Evolutionary conservation across 2,329 filamentous ascomycete species (phyloP).

Genomic region (Alternaria sp.): DNA sequence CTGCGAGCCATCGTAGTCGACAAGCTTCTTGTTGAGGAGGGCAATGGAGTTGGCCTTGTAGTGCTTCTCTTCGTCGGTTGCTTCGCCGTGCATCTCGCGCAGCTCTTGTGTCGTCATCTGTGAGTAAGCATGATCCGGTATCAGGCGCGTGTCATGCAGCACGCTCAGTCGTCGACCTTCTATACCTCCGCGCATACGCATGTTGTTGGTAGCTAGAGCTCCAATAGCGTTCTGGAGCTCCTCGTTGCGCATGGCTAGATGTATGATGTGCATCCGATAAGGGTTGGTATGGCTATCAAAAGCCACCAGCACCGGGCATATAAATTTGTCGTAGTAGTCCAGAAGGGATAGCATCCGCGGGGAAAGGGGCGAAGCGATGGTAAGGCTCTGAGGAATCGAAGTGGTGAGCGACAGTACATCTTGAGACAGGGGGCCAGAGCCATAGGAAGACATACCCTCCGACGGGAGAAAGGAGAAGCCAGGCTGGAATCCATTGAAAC

Average conservation of each 20-base stretch:
- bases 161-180: slow-evolving; percentile 51
- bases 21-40: slow-evolving; percentile 83
- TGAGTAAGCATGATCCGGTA: slow-evolving; percentile 50
- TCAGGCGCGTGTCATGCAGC: slow-evolving; percentile 40
- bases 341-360: slow-evolving; percentile 87
- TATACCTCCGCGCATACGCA: slow-evolving; percentile 81
- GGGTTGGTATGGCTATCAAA: slow-evolving; percentile 86
- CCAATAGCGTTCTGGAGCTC: slow-evolving; percentile 93
- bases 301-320: slow-evolving; percentile 90
- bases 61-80: slow-evolving; percentile 78
- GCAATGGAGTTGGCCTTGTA: slow-evolving; percentile 86
- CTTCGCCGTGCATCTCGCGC: slow-evolving; percentile 60
- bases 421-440: slow-evolving; percentile 49
- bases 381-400: slow-evolving; percentile 56
- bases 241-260: slow-evolving; percentile 77
- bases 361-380: slow-evolving; percentile 67
- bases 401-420: slow-evolving; percentile 51
- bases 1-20: slow-evolving; percentile 75
- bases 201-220: slow-evolving; percentile 85
- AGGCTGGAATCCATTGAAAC: slow-evolving; percentile 48
- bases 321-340: slow-evolving; percentile 91
- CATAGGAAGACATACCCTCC: slow-evolving; percentile 53
- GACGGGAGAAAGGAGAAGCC: slow-evolving; percentile 51
- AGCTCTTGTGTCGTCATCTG: slow-evolving; percentile 49
- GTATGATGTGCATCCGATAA: slow-evolving; percentile 82